These are phyloP conservation scores for Zangia roseola DNA, from an alignment of 768 basidiomycete species.

Conservation along the genomic window DNA sequence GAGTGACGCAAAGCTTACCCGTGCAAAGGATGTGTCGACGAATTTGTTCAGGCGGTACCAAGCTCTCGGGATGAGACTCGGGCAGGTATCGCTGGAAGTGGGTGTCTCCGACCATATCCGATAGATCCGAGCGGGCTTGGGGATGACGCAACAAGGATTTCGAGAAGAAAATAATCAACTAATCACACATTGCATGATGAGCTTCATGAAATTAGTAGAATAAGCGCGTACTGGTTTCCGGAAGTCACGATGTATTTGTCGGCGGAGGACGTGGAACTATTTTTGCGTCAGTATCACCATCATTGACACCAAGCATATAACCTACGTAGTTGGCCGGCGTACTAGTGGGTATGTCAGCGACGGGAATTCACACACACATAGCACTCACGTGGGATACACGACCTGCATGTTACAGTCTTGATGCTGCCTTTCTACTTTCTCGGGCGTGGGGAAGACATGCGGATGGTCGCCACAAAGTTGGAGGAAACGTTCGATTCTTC, in stretches of 20 bases:
- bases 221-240: slow-evolving; percentile 78
- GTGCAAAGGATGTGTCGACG: slow-evolving; percentile 90
- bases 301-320: not conserved
- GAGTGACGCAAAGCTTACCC: slow-evolving; percentile 37
- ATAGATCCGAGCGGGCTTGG: slow-evolving; percentile 79
- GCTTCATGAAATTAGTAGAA: not conserved
- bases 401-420: slow-evolving; percentile 99
- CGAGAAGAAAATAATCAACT: slow-evolving; percentile 96
- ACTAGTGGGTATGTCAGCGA: slow-evolving; percentile 37
- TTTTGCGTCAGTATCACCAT: slow-evolving; percentile 13
- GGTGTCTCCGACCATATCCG: slow-evolving; percentile 87
- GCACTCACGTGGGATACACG: slow-evolving; percentile 87
- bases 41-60: slow-evolving; percentile 83
- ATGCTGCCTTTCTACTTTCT: slow-evolving; percentile 92
- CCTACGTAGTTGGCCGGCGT: slow-evolving; percentile 91
- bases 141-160: slow-evolving; percentile 95
- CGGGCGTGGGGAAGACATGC: slow-evolving; percentile 78
- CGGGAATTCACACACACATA: not conserved
- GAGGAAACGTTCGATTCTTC: slow-evolving; percentile 92
- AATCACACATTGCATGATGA: not conserved
- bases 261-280: slow-evolving; percentile 94
- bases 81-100: slow-evolving; percentile 93
- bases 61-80: slow-evolving; percentile 67
- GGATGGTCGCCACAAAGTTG: slow-evolving; percentile 99
- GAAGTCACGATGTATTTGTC: slow-evolving; percentile 97